Evolutionary conservation across 169 alveolate species (phyloP).

Genomic region (Plasmodium knowlesi): DNA sequence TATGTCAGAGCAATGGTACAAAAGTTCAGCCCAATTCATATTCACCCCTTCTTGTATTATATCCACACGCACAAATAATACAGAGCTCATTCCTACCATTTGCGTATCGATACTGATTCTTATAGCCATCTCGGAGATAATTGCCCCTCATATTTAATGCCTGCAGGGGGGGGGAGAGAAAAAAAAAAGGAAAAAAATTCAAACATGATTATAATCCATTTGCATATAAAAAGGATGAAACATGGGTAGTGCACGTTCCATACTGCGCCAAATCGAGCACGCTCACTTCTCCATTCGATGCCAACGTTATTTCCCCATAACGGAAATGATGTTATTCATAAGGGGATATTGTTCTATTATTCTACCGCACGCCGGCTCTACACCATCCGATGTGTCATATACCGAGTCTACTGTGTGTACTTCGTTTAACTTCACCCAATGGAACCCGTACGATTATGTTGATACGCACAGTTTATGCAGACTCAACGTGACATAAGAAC

Average conservation of each 20-base stretch:
- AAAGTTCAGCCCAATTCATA: not conserved
- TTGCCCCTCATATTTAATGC: constrained; percentile 61
- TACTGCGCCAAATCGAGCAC: not conserved
- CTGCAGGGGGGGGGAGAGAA: not conserved
- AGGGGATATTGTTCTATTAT: not conserved
- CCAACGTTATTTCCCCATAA: not conserved
- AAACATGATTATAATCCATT: not conserved
- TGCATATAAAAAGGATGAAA: not conserved
- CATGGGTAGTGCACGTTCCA: not conserved
- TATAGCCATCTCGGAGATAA: constrained; percentile 68
- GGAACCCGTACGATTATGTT: not conserved
- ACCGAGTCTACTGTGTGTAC: not conserved
- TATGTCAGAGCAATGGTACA: not conserved
- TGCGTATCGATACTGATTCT: constrained; percentile 57
- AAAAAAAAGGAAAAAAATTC: not conserved
- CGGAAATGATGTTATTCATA: not conserved
- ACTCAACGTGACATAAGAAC: not conserved
- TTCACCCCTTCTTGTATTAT: not conserved
- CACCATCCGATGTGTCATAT: not conserved
- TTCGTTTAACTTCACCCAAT: not conserved
- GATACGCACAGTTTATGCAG: not conserved
- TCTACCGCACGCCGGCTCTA: not conserved
- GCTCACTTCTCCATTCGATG: not conserved
- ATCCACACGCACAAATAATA: not conserved
- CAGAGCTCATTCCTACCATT: constrained; percentile 26